These are phyloP conservation scores for Pythium dissimile DNA, from an alignment of 352 stramenopile species.

Conservation along the genomic window DNA sequence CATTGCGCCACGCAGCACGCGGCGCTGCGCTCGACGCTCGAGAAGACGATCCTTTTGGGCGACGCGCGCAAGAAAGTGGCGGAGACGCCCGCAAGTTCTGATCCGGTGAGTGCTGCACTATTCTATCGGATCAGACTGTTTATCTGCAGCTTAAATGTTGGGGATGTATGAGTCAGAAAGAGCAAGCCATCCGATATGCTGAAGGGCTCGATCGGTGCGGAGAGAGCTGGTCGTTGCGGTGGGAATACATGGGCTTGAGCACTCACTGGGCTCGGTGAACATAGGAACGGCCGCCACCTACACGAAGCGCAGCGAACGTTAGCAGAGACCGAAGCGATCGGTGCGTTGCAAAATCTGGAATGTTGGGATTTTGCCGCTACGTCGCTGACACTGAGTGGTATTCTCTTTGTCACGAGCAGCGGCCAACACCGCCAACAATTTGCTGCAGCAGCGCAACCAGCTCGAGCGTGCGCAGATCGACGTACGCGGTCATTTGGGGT, in stretches of 20 bases:
- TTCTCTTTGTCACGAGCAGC: conserved; percentile 25
- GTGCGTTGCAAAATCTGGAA: conserved; percentile 22
- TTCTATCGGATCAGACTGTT: neutral
- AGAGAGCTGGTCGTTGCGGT: no score
- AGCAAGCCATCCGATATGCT: conserved; percentile 16
- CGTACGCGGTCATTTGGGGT: conserved; percentile 25
- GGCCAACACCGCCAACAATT: conserved; percentile 64
- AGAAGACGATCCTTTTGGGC: conserved; percentile 54
- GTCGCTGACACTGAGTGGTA: neutral
- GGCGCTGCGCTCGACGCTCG: conserved; percentile 42
- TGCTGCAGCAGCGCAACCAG: conserved; percentile 65
- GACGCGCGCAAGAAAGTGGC: conserved; percentile 26
- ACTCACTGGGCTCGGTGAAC: conserved; percentile 3
- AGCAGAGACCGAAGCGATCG: conserved; percentile 65
- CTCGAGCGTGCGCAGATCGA: conserved; percentile 58
- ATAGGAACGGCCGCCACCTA: conserved; percentile 63
- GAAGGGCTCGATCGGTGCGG: conserved; percentile 15
- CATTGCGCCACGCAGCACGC: conserved; percentile 50
- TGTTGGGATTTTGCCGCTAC: no score
- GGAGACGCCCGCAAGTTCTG: neutral
- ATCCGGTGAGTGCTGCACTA: conserved; percentile 2
- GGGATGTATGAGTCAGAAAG: conserved; percentile 2
- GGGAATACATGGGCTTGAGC: neutral
- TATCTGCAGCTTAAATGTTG: neutral
- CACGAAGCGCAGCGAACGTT: conserved; percentile 71